Evolutionary conservation across 768 basidiomycete genomes (phyloP), one percentile per base, ranked within the genome.

Genomic region (Paxillus ammoniavirescens): DNA sequence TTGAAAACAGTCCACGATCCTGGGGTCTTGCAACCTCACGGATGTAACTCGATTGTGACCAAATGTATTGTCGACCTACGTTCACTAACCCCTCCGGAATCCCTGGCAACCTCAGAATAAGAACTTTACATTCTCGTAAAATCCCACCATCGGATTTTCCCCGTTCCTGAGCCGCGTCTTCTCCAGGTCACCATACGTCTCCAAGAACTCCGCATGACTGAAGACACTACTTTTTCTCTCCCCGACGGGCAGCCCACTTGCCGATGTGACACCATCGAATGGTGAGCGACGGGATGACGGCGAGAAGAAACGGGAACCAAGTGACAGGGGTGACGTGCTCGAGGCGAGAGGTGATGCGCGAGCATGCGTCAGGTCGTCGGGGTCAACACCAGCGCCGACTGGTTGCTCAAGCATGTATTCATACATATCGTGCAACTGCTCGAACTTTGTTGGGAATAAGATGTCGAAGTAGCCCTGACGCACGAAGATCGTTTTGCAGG

Each of bases 401-500:
- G 86, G 83, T 62, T 82, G 80, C 36, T 85, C 80, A 54, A 98
- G 82, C 51, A 87, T 79, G 59, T 84, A 77, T 64, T 94, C 90
- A 71, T 98, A 98, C 83, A 95, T 91, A 66, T 96, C 92, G 44
- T 90, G 77, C 50, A 98, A 77, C 18, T 78, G 80, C 49, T 81
- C 82, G 59, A 98, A 98, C 66, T 91, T 76, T 12, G 96, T 98
- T 9, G 97, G 97, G 75, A 99, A 99, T 76, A 99, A 92, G 56
- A 98, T 98, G 69, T 99, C 97, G 70, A 99, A 99, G 74, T 86
- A 95, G 8, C 97, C 97, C 64, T 90, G 96, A 62, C 86, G 86
- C 54, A 99, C 97, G 61, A 96, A 83, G 52, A 97, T 79, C 13
- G 91, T 98, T 57, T 86, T 78, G 63, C 92, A 94, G 4, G 97